phyloP scores from a whole-genome alignment of 192 early-diverging fungal species.

The Funneliformis geosporum region DNA sequence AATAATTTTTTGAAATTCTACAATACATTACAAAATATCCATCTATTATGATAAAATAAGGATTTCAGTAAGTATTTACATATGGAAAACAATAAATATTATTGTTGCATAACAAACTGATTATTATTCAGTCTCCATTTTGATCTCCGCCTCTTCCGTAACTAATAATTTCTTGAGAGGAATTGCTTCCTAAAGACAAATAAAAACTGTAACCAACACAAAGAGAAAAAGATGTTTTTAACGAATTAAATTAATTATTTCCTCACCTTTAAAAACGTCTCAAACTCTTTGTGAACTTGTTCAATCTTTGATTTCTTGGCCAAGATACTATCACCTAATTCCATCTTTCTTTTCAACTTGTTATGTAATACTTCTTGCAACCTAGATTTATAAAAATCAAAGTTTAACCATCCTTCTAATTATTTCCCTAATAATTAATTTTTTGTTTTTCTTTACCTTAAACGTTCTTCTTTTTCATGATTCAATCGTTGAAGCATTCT shows the following conservation, averaged over 20 bases:
- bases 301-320: slow-evolving; percentile 1
- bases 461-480: slow-evolving; percentile 18
- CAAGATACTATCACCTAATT: neutral
- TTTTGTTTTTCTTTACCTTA: neutral
- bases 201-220: neutral
- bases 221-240: neutral
- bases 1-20: too few relatives aligned
- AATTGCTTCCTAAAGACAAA: neutral
- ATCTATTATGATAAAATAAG: neutral
- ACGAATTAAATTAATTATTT: neutral
- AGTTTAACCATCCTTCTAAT: neutral
- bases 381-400: neutral
- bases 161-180: slow-evolving; percentile 2
- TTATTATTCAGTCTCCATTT: neutral
- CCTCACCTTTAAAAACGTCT: neutral
- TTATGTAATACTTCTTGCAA: slow-evolving; percentile 3
- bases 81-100: too few relatives aligned
- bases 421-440: neutral
- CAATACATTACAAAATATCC: too few relatives aligned
- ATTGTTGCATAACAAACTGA: neutral
- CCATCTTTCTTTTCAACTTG: neutral
- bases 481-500: slow-evolving; percentile 17
- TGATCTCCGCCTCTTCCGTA: neutral
- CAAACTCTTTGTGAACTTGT: slow-evolving; percentile 8
- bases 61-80: neutral